Base-by-base conservation (phyloP, 192 early-diverging fungal genomes). In the Jimgerdemannia lactiflua region DNA sequence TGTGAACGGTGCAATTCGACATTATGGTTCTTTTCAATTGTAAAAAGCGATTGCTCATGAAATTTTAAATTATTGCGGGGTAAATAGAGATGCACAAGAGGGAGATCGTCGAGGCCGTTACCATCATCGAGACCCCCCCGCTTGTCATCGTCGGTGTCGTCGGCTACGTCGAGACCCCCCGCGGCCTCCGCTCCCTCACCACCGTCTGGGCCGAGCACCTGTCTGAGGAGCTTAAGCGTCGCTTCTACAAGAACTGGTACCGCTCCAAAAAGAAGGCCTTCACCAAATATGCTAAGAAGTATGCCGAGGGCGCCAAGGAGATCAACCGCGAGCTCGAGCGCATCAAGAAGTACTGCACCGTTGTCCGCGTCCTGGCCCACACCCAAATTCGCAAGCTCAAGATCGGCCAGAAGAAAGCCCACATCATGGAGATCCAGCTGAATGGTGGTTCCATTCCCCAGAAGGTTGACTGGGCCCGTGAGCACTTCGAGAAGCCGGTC, bases 181-280 rank as follows among this genome's bases (percentile, higher is more conserved):
- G 96, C 74, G 98, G 97, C 87, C 91, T 97, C 85, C 97, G 98
- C 77, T 92, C 96, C 65, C 89, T 99, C 79, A 97, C 98, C 89
- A 98, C 96, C 86, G 96, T 99, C 85, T 99, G 98, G 98, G 97
- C 98, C 69, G 95, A 99, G 89, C 97, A 99, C 86, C 88, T 99
- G 68, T 92, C 90, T 73, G 97, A 99, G 77, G 98, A 98, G 85
- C 85, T 98, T 73, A 96, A 93, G 91, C 95, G 98, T 82, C 93
- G 98, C 86, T 98, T 99, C 95, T 99, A 99, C 95, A 97, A 98
- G 94, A 99, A 97, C 95, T 99, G 96, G 96, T 99, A 99, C 93
- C 91, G 94, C 84, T 97, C 96, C 83, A 99, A 99, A 95, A 97
- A 97, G 89, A 99, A 99, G 95, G 98, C 97, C 43, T 99, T 96